Base-by-base conservation (phyloP, 1,284 basidiomycete species). In the Sporisorium iseilematis-ciliati region DNA sequence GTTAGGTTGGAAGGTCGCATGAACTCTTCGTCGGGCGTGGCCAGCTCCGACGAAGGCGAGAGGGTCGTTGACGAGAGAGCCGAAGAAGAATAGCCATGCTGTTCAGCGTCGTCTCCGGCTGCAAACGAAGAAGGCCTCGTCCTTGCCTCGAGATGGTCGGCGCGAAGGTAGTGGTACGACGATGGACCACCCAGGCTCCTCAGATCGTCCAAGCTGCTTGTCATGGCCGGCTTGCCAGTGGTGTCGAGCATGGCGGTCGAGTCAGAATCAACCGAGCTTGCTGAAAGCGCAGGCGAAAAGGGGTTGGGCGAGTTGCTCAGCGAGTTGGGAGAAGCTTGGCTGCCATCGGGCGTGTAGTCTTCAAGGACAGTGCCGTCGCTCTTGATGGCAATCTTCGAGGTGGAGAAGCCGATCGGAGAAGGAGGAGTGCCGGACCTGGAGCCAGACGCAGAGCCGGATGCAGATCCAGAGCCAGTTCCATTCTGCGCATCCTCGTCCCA, bases 321-420 rank as follows among this genome's bases (percentile, higher is more conserved):
- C n/a, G 79, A 79, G 51, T 63, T 63, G 26, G 79, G 79, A 40
- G 80, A 82, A 18, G 74, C 59, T 56, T 77, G 75, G 54, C 70
- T 73, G 50, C 75, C 75, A 20, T 74, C 71, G 0, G 75, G 78
- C 1, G 78, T 76, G 62, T 68, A 80, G 56, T 80, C 71, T 38
- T 74, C 77, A n/a, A 78, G 48, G 2, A 75, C 62, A 3, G 61
- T 56, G 25, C 77, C 77, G 29, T 75, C 65, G 46, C 57, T 43
- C 56, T 75, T 68, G 56, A 64, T 59, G 51, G 61, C 66, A 23
- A 75, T 41, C 33, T 57, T 56, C 7, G 57, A 45, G 6, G 57
- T 58, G n/a, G 67, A 46, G 23, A 65, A 71, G 7, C 57, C 61
- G 14, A 75, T 46, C 11, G 72, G 67, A 23, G 68, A 78, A 7